phyloP scores from a whole-genome alignment of 148 eudicot genomes.

The Dianthus caryophyllus region DNA sequence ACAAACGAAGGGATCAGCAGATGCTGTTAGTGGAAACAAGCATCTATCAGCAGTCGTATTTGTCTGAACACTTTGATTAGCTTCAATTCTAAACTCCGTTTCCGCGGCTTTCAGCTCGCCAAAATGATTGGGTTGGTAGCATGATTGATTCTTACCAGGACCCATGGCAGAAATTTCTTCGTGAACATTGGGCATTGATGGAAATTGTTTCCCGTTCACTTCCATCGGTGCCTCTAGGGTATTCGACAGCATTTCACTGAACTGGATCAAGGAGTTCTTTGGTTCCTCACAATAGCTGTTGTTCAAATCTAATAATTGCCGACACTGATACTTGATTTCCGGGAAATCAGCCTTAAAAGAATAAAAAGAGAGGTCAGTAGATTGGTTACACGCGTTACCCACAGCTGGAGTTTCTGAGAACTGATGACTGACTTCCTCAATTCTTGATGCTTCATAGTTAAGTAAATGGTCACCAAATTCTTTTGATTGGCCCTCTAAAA shows the following conservation, averaged over 20 bases:
- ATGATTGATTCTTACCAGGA: not conserved
- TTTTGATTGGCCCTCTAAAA: conserved; percentile 14
- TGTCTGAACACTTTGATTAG: conserved; percentile 9
- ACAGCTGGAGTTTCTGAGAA: conserved; percentile 25
- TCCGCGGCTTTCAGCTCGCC: conserved; percentile 9
- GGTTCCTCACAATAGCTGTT: conserved; percentile 9
- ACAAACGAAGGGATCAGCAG: conserved; percentile 7
- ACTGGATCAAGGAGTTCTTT: conserved; percentile 17
- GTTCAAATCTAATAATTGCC: conserved; percentile 16
- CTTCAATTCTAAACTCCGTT: conserved; percentile 7
- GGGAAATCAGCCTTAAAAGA: conserved; percentile 11
- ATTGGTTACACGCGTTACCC: conserved; percentile 13
- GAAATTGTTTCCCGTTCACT: not conserved
- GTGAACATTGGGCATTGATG: not conserved
- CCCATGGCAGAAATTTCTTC: conserved; percentile 2
- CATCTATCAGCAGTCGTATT: conserved; percentile 18
- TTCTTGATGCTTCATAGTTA: conserved; percentile 18
- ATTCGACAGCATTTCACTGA: conserved; percentile 3
- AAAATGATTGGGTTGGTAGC: conserved; percentile 1
- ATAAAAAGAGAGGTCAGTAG: conserved; percentile 8
- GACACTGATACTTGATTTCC: conserved; percentile 12
- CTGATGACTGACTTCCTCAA: conserved; percentile 25
- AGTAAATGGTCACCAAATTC: conserved; percentile 8
- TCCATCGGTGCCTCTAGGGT: conserved; percentile 9
- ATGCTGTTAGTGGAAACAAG: conserved; percentile 15